Base-by-base conservation (phyloP, 345 rosid genomes). In the Salix viminalis region DNA sequence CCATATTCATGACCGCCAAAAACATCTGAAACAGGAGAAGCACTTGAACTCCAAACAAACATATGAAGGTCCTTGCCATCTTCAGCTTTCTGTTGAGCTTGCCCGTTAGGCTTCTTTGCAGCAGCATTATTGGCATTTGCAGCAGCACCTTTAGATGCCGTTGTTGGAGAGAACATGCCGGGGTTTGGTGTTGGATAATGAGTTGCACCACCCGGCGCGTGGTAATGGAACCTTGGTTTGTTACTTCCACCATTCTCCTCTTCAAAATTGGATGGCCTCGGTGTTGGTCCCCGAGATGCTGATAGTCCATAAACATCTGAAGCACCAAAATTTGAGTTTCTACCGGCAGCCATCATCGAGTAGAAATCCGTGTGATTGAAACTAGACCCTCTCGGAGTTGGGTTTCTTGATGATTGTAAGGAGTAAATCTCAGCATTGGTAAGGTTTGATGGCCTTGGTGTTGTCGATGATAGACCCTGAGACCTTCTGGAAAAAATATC, bases 31-130 rank as follows among this genome's bases (percentile, higher is more conserved):
- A 92, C 98, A 13, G 99, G 99, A 7, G 99, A 96, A 13, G 97
- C 93, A 60, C 94, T 96, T 2, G 97, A 92, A 78, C 99, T 96
- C 99, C 99, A 96, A 13, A 96, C 99, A 76, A 92, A 93, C 98
- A 96, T 93, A 42, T 90, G 99, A 54, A 96, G 92, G 82, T 96
- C 99, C 81, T 79, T 90, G 2, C 90, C 90, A 65, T 88, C 90
- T 18, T 81, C 91, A 34, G 65, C 48, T 69, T 84, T 86, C 70
- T 73, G 84, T 2, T 74, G 83, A 16, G 78, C 87, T 61, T 85
- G 89, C 1, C 86, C 88, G 64, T 81, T 89, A 23, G 84, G 76
- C 77, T 79, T 88, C 84, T 86, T 89, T 39, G 80, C 77, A 48
- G 71, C 80, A 21, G 76, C 89, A 36, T 83, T 39, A 23, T 67